phyloP scores from a whole-genome alignment of 2,329 filamentous ascomycete genomes.

The Colletotrichum salicis region DNA sequence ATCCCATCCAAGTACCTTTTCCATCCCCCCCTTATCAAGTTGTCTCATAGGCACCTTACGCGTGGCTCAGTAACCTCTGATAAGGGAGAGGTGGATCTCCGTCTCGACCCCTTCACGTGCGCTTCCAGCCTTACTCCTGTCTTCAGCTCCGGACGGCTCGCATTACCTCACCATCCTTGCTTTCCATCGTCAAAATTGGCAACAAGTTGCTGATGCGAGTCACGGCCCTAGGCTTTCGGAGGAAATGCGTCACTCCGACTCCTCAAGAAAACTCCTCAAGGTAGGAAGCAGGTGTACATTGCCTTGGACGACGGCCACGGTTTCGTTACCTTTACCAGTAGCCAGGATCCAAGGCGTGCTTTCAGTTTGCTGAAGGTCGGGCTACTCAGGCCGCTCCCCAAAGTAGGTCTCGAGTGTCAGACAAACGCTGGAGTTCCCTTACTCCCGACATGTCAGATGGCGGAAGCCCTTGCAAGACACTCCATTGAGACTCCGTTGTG shows the following conservation, averaged over 20 bases:
- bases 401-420: too few relatives aligned
- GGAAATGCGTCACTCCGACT: constrained; percentile 13
- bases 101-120: not conserved
- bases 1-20: not conserved
- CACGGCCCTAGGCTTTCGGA: not conserved
- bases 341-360: not conserved
- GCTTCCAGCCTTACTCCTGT: not conserved
- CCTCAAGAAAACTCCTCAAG: not conserved
- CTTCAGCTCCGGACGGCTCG: not conserved
- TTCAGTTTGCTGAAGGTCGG: not conserved
- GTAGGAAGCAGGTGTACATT: not conserved
- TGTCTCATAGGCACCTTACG: not conserved
- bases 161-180: constrained; percentile 12
- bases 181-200: not conserved
- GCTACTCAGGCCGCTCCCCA: not conserved
- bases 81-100: not conserved
- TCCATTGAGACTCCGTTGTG: not conserved
- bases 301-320: not conserved
- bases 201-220: constrained; percentile 2
- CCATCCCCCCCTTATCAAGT: not conserved
- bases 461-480: not conserved
- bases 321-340: not conserved
- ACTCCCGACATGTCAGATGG: not conserved
- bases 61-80: not conserved
- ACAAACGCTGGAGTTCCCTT: too few relatives aligned